Evolutionary conservation across 78 protist species (phyloP), one percentile per base, ranked within the genome.

Genomic region (slime mould (Dictyostelium discoideum)): DNA sequence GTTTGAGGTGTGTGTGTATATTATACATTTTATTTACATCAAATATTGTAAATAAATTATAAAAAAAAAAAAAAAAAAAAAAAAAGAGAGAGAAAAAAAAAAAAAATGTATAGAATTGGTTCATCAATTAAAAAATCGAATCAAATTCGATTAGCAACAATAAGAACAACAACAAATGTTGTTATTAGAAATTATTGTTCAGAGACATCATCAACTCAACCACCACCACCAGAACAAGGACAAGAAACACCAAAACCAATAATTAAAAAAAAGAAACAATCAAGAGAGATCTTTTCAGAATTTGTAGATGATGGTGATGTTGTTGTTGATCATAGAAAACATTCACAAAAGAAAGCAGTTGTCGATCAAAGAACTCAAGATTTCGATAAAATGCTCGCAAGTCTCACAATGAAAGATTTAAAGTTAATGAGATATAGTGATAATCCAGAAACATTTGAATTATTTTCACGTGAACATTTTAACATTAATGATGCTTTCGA

Each of bases 371-470:
- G 77, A n/a, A 29, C 60, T 5, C n/a, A 73, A 18, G 94, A 89
- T 67, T 57, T 89, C 72, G 94, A 89, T n/a, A 44, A 78, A 13
- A 81, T 80, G 87, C 20, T 89, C 20, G 94, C 94, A 11, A 46
- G n/a, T 76, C 44, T 78, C 16, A 26, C 44, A 26, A 57, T 89
- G 84, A 78, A 65, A 11, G 76, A 89, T 20, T 67, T 89, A 29
- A 89, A 89, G 42, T 37, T 89, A 3, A 89, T 89, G 94, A 86
- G 94, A 63, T 89, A 46, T 24, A 40, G 32, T 26, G 87, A 89
- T 32, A 80, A 60, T 48, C 50, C 74, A 20, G 94, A 89, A 80
- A 74, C 18, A 2, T 67, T 39, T 16, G 83, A 89, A 20, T 29
- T 89, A 39, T 42, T 72, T 4, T 63, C 67, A 50, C 54, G 69